These are phyloP conservation scores for Achlya hypogyna DNA, from an alignment of 352 stramenopile genomes.

Conservation along the genomic window DNA sequence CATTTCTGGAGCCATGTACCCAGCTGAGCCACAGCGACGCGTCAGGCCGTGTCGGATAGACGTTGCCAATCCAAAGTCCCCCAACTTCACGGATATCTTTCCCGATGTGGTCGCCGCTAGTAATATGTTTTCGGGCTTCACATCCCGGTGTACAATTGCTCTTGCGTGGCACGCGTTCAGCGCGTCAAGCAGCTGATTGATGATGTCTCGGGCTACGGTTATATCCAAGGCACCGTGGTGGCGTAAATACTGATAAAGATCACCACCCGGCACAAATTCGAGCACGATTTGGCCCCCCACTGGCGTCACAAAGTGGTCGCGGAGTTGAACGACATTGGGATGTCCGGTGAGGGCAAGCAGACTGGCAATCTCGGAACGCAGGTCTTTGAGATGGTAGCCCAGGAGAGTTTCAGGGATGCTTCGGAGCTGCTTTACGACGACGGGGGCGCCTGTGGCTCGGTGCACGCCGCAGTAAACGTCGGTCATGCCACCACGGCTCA, in stretches of 20 bases:
- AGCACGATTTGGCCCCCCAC: not conserved
- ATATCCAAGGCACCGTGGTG: not conserved
- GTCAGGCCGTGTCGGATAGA: not conserved
- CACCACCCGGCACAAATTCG: not conserved
- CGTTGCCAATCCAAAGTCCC: constrained; percentile 21
- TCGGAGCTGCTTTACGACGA: not conserved
- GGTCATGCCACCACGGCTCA: not conserved
- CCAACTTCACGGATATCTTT: constrained; percentile 11
- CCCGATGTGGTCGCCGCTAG: not conserved
- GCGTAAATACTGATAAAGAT: not conserved
- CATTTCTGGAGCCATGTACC: not conserved
- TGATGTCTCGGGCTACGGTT: not conserved
- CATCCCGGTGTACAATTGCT: constrained; percentile 22
- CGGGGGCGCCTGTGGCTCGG: not conserved
- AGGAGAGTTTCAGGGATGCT: not conserved
- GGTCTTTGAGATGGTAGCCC: not conserved
- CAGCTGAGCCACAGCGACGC: not conserved
- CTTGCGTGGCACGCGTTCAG: not conserved
- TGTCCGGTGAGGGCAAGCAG: not conserved
- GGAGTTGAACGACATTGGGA: not conserved
- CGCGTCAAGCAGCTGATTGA: not conserved
- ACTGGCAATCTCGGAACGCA: not conserved
- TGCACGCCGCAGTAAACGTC: not conserved
- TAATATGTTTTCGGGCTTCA: constrained; percentile 27
- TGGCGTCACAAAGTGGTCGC: not conserved